Conservation (phyloP, 495 filamentous ascomycete species). For the Xylaria scruposa region DNA sequence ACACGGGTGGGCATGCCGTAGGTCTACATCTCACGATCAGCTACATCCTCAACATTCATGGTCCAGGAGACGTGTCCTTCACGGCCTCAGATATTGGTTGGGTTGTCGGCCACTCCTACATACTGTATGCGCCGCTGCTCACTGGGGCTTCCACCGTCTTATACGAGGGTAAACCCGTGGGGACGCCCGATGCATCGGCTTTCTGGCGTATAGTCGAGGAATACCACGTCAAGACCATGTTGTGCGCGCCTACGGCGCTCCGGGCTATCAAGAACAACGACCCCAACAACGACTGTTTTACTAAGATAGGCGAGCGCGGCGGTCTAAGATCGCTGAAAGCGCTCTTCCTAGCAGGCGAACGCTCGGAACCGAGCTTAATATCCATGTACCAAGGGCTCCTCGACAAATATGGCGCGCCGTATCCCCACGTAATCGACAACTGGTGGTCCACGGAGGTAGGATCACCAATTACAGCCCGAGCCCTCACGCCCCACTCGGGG, state of each 20-base stretch:
- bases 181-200: not conserved
- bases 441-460: too few species aligned
- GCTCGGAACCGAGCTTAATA: too few species aligned
- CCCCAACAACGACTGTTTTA: too few species aligned
- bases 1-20: not conserved
- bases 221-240: not conserved
- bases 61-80: not conserved
- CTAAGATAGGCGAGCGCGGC: too few species aligned
- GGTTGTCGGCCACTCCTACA: not conserved
- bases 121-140: not conserved
- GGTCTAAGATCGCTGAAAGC: too few species aligned
- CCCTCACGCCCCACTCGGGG: too few species aligned
- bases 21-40: not conserved
- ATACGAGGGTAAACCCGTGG: not conserved
- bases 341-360: too few species aligned
- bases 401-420: too few species aligned
- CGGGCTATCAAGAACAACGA: too few species aligned
- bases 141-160: not conserved
- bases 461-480: too few species aligned
- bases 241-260: not conserved
- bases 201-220: not conserved
- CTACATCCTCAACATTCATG: not conserved
- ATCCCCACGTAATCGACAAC: too few species aligned
- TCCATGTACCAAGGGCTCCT: too few species aligned
- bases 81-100: not conserved